A percentile compares a stretch with the other conserved stretches of the same genome.
phyloP scores from a whole-genome alignment of 129 eudicot species.

The Tagetes patula region DNA sequence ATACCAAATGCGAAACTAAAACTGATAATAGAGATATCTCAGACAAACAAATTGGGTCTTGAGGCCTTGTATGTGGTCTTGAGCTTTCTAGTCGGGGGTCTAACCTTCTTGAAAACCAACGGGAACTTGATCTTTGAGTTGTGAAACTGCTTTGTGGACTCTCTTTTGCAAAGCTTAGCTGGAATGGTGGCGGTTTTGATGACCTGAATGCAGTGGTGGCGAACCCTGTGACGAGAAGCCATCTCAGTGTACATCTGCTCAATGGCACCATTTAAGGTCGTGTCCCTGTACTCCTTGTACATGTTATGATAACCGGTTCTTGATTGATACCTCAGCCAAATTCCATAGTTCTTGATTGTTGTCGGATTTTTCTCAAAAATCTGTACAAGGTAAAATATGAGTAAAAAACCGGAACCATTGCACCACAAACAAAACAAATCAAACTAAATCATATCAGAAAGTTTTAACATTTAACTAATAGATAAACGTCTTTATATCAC shows the following conservation, averaged over 20 bases:
- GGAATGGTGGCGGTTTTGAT: conserved; percentile 61
- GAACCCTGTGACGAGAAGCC: conserved; percentile 73
- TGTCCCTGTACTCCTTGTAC: conserved; percentile 49
- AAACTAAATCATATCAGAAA: too few relatives aligned
- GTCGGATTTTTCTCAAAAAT: conserved; percentile 65
- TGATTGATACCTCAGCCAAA: conserved; percentile 45
- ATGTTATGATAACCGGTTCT: conserved; percentile 45
- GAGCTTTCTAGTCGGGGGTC: conserved; percentile 57
- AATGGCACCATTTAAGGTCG: conserved; percentile 50
- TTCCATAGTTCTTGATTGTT: conserved; percentile 51
- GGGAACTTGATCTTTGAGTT: conserved; percentile 58
- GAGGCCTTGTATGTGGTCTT: conserved; percentile 64
- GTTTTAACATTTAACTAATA: neutral
- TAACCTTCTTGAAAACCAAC: conserved; percentile 53
- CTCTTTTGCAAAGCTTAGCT: conserved; percentile 57
- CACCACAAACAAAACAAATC: neutral
- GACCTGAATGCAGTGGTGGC: conserved; percentile 55
- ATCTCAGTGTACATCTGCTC: conserved; percentile 66
- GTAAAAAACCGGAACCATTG: neutral
- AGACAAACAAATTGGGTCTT: conserved; percentile 53
- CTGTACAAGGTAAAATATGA: conserved; percentile 16
- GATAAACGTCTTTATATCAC: neutral
- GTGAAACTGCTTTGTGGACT: conserved; percentile 56
- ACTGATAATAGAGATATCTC: neutral
- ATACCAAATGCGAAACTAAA: conserved; percentile 15